Evolutionary conservation across 108 stramenopile genomes (phyloP), one percentile per base, ranked within the genome.

Genomic region (Skeletonema tropicum): DNA sequence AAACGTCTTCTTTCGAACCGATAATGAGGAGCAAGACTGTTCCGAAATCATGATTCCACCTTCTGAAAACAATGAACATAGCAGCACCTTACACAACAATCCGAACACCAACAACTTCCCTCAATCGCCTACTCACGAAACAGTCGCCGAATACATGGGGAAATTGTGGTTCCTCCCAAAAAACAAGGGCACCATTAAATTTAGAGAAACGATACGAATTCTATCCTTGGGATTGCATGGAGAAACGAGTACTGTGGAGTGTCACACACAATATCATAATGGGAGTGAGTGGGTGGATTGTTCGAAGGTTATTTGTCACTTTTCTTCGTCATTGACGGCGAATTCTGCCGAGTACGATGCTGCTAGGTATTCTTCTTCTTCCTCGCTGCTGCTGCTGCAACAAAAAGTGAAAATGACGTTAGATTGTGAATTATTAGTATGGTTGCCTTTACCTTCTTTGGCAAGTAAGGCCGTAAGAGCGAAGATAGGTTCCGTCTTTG

Each of bases 351-450:
- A 32, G 1, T n/a, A 45, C 29, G 59, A 55, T 49, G 7, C 12
- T 55, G 19, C 10, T 21, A 10, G n/a, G n/a, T n/a, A n/a, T n/a
- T n/a, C n/a, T n/a, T n/a, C 52, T 49, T 1, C 19, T 49, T 0
- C 14, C 5, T 49, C 48, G 2, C 26, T 29, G 26, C 26, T 29
- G 26, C 26, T 35, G 33, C 2, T 55, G 52, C 21, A 55, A 23
- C 3, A 10, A 55, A 38, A 64, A 49, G 71, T 79, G 15, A 39
- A 67, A 42, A 79, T 79, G 77, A 52, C 71, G 3, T 72, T 79
- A 31, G 77, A 72, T 2, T 67, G 71, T n/a, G 60, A 79, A 41
- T 39, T 79, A 39, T 60, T 79, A n/a, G 71, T 77, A 65, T 77
- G 76, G 76, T 42, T 79, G 60, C 77, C 77, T 15, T 64, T 79